Percentiles rank a stretch among this genome's conserved stretches.
These are phyloP conservation scores for Podaxis rugospora DNA, from an alignment of 768 basidiomycete genomes.

Conservation along the genomic window DNA sequence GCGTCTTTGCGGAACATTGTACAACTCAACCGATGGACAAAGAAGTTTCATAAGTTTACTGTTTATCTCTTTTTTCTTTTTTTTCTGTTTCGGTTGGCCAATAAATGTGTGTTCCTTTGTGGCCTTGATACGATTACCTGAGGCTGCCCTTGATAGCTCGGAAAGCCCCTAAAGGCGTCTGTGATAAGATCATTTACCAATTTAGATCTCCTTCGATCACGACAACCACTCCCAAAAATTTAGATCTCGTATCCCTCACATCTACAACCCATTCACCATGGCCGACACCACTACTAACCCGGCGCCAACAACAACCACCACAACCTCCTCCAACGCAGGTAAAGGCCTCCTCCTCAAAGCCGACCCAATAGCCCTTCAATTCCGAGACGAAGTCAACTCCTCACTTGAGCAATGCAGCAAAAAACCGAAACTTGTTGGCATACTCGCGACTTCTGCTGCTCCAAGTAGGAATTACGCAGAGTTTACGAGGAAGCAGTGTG, in stretches of 20 bases:
- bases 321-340: background rate
- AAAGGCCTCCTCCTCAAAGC: slow-evolving; percentile 80
- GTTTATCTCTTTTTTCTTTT: background rate
- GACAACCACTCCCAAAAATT: background rate
- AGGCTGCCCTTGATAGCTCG: background rate
- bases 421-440: slow-evolving; percentile 81
- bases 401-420: slow-evolving; percentile 27
- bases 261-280: background rate
- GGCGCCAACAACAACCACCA: slow-evolving; percentile 3
- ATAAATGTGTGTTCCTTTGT: background rate
- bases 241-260: background rate
- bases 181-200: slow-evolving; percentile 7
- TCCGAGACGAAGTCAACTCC: slow-evolving; percentile 63
- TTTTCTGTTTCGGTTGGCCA: background rate
- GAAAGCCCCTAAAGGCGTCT: background rate
- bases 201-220: background rate
- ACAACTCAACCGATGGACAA: too few species aligned
- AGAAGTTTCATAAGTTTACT: background rate
- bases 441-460: slow-evolving; percentile 78
- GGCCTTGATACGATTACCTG: background rate
- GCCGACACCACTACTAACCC: background rate
- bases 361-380: slow-evolving; percentile 68
- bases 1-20: too few species aligned
- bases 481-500: slow-evolving; percentile 90
- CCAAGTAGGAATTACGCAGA: slow-evolving; percentile 84